Conservation (phyloP, 1,284 basidiomycete genomes). For the Cryptococcus neoformans region DNA sequence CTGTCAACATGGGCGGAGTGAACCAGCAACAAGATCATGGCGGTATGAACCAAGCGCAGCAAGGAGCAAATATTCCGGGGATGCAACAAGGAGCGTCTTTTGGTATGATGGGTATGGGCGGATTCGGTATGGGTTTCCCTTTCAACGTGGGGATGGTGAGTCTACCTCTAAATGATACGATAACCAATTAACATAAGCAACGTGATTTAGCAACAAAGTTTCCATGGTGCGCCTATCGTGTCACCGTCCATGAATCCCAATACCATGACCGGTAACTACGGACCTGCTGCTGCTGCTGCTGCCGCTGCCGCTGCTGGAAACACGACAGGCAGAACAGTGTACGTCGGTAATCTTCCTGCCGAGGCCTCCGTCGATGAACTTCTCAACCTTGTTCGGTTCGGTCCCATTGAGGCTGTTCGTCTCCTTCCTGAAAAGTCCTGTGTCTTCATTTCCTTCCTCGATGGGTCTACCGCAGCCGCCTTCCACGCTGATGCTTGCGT, state of each 20-base stretch:
- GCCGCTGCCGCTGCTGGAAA: conserved; percentile 65
- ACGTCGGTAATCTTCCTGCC: conserved; percentile 94
- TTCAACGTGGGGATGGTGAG: conserved; percentile 29
- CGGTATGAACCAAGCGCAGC: neutral
- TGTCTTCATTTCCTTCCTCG: conserved; percentile 96
- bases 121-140: conserved; percentile 24
- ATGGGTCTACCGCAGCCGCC: conserved; percentile 81
- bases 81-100: neutral
- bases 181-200: too few relatives aligned
- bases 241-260: conserved; percentile 62
- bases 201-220: conserved; percentile 10
- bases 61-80: neutral
- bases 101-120: conserved; percentile 26
- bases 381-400: conserved; percentile 95
- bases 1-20: neutral
- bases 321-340: conserved; percentile 82
- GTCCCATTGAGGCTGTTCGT: conserved; percentile 91
- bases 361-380: conserved; percentile 96
- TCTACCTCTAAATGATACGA: neutral
- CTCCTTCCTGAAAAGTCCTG: conserved; percentile 97
- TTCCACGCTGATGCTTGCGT: conserved; percentile 94
- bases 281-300: conserved; percentile 66
- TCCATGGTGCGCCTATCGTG: conserved; percentile 51
- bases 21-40: neutral
- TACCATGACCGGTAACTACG: conserved; percentile 54